Evolutionary conservation across 345 rosid genomes (phyloP).

Genomic region (Linum lewisii): DNA sequence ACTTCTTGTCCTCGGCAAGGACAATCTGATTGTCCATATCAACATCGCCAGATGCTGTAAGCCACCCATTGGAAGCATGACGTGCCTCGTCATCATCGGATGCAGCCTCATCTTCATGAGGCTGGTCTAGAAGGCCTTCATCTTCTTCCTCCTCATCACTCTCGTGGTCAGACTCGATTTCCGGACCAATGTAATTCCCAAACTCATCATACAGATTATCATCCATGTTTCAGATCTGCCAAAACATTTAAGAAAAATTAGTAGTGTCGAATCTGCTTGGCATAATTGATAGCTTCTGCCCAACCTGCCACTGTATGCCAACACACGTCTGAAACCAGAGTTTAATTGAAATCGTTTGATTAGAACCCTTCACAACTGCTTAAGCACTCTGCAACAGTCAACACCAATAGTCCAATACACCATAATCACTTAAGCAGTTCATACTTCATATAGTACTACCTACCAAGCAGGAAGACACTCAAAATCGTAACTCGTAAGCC

Average conservation of each 20-base stretch:
- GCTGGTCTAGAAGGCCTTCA: conserved; percentile 52
- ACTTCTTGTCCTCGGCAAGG: conserved; percentile 94
- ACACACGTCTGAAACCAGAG: no score
- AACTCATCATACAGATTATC: conserved; percentile 95
- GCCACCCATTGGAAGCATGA: conserved; percentile 69
- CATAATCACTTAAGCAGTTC: no score
- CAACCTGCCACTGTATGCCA: no score
- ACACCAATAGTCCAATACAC: no score
- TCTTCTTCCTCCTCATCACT: conserved; percentile 64
- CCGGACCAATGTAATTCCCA: conserved; percentile 97
- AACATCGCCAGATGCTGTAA: conserved; percentile 60
- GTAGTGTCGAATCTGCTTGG: no score
- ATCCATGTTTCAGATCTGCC: conserved; percentile 47
- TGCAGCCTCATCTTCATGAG: conserved; percentile 34
- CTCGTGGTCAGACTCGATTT: conserved; percentile 82
- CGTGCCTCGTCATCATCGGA: conserved; percentile 53
- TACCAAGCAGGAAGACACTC: no score
- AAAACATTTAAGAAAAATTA: neutral
- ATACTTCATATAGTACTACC: no score
- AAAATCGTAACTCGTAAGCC: no score
- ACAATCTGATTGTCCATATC: conserved; percentile 93
- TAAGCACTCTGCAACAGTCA: no score
- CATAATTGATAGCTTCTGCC: no score
- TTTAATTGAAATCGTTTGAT: no score
- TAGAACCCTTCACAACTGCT: no score